A percentile compares a stretch with the other conserved stretches of the same genome.
These are phyloP conservation scores for Croton laevigatus DNA, from an alignment of 441 rosid genomes.

Conservation along the genomic window DNA sequence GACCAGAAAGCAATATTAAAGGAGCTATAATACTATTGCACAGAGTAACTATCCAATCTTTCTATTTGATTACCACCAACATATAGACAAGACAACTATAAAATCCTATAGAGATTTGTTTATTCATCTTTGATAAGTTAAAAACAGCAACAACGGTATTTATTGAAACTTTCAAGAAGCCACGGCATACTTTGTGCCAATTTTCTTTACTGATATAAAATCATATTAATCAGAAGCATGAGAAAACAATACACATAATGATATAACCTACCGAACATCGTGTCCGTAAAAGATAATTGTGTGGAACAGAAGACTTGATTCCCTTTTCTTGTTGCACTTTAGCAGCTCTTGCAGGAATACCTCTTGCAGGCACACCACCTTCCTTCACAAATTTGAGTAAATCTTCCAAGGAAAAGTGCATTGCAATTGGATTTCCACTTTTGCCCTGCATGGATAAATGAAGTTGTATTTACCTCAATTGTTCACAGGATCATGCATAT, in stretches of 20 bases:
- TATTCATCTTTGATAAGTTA: not conserved
- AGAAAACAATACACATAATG: constrained; percentile 19
- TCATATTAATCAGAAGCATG: constrained; percentile 5
- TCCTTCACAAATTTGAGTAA: constrained; percentile 52
- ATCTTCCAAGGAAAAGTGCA: constrained; percentile 55
- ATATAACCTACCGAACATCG: constrained; percentile 56
- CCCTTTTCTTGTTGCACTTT: constrained; percentile 33
- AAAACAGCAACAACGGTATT: not conserved
- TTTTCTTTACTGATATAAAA: not conserved
- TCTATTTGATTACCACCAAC: not conserved
- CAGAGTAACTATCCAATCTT: not conserved
- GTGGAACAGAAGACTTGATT: constrained; percentile 33
- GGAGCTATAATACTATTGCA: not conserved
- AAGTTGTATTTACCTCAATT: not conserved
- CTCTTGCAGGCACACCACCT: constrained; percentile 29
- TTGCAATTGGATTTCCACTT: constrained; percentile 33
- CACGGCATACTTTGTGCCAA: not conserved
- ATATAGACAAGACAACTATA: not conserved
- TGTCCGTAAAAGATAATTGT: constrained; percentile 35
- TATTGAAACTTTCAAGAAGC: not conserved
- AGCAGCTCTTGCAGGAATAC: constrained; percentile 29
- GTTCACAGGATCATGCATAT: not conserved
- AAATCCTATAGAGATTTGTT: not conserved
- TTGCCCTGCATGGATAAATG: constrained; percentile 40
- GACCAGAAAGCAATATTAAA: not conserved